Conservation (phyloP, 2,329 filamentous ascomycete species). For the Cladosporium halotolerans region DNA sequence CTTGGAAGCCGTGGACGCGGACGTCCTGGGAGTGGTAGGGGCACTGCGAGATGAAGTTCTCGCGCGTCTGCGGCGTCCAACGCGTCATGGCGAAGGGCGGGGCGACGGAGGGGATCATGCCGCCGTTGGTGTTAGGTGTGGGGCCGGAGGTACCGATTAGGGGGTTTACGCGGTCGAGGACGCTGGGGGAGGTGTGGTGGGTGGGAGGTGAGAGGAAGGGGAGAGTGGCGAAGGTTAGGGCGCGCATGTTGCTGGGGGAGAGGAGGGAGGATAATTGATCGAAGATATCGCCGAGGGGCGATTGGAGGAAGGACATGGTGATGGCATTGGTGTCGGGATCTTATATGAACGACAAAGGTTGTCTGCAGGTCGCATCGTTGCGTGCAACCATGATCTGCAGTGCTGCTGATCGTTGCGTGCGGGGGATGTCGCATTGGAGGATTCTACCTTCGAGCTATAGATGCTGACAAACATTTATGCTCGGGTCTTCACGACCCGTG, state of each 20-base stretch:
- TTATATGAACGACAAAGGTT: background rate
- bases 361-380: background rate
- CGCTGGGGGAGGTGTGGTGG: conserved; percentile 23
- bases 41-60: conserved; percentile 46
- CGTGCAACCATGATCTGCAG: conserved; percentile 7
- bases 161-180: conserved; percentile 28
- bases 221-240: background rate
- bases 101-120: conserved; percentile 30
- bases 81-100: conserved; percentile 45
- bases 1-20: conserved; percentile 45
- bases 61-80: conserved; percentile 44
- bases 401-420: background rate
- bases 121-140: conserved; percentile 30
- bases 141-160: conserved; percentile 28
- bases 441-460: background rate
- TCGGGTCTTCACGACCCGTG: too few species aligned
- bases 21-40: conserved; percentile 41
- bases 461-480: too few species aligned
- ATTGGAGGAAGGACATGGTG: conserved; percentile 4
- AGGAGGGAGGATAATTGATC: background rate
- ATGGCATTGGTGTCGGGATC: background rate
- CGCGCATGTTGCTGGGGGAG: conserved; percentile 7
- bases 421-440: conserved; percentile 3
- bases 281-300: background rate
- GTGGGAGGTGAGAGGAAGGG: background rate